A percentile compares a stretch with the other conserved stretches of the same genome.
Evolutionary conservation across 805 yeast species (phyloP).

Genomic region (Ogataea zsoltii): DNA sequence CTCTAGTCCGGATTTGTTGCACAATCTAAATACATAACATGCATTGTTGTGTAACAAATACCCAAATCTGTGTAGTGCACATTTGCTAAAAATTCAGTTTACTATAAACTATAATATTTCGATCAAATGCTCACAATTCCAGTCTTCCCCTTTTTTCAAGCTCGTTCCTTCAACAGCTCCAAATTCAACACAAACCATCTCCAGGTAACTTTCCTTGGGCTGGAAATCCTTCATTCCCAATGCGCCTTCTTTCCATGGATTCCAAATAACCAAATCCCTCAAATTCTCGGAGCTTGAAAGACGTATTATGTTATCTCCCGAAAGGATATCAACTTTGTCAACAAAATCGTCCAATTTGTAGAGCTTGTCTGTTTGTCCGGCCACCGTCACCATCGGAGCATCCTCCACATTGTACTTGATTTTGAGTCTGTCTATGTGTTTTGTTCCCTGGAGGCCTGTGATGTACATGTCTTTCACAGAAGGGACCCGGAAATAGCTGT

Average conservation of each 20-base stretch:
- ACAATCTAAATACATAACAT: too few relatives aligned
- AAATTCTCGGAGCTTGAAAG: conserved; percentile 15
- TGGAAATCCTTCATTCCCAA: conserved; percentile 19
- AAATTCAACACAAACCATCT: conserved; percentile 25
- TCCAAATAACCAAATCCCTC: conserved; percentile 23
- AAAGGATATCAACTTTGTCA: conserved; percentile 15
- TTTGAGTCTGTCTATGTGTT: conserved; percentile 15
- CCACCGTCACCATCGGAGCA: conserved; percentile 18
- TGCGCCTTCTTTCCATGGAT: conserved; percentile 22
- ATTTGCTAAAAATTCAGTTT: too few relatives aligned
- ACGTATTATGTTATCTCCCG: conserved; percentile 18
- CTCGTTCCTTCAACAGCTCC: conserved; percentile 19
- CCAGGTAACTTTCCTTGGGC: conserved; percentile 19
- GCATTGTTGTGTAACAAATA: too few relatives aligned
- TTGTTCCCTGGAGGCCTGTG: conserved; percentile 19
- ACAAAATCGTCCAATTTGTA: conserved; percentile 6
- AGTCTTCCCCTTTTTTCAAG: conserved; percentile 8
- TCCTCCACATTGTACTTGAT: conserved; percentile 7
- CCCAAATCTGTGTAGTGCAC: too few relatives aligned
- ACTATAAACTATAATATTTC: conserved; percentile 1
- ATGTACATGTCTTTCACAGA: conserved; percentile 20
- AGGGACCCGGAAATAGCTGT: conserved; percentile 22
- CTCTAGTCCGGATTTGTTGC: too few relatives aligned
- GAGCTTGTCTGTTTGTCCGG: conserved; percentile 18
- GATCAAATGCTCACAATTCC: conserved; percentile 20